Percentiles rank a stretch among this genome's conserved stretches.
phyloP scores from a whole-genome alignment of 75 land plant genomes.

The Cupressus sempervirens region DNA sequence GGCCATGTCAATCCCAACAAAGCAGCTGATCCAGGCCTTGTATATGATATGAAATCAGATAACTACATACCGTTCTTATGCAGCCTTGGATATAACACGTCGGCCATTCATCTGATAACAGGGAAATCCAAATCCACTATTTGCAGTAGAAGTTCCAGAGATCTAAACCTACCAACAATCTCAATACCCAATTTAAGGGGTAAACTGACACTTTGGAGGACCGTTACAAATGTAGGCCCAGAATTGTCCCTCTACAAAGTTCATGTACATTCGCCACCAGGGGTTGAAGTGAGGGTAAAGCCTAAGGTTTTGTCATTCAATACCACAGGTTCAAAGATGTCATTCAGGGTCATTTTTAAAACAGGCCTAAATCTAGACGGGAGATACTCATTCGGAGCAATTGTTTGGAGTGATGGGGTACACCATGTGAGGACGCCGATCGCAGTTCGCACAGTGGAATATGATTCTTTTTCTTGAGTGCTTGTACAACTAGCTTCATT shows the following conservation, averaged over 20 bases:
- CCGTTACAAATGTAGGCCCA: constrained; percentile 60
- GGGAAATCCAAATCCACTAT: constrained; percentile 4
- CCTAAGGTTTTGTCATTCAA: constrained; percentile 45
- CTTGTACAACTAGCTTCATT: not conserved
- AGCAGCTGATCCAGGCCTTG: constrained; percentile 55
- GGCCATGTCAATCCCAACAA: constrained; percentile 56
- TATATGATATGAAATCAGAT: constrained; percentile 35
- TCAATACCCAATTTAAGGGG: constrained; percentile 32
- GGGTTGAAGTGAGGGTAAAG: constrained; percentile 35
- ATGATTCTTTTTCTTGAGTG: not conserved
- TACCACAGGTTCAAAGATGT: constrained; percentile 21
- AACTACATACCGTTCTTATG: constrained; percentile 53
- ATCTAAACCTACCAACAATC: constrained; percentile 66
- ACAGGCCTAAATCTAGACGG: constrained; percentile 25
- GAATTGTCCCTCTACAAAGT: constrained; percentile 38
- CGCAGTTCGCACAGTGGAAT: constrained; percentile 29
- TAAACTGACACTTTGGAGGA: constrained; percentile 27
- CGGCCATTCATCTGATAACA: constrained; percentile 31
- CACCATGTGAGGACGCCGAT: constrained; percentile 56
- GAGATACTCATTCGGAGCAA: constrained; percentile 48
- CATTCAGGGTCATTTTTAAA: constrained; percentile 36
- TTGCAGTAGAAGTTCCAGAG: constrained; percentile 14
- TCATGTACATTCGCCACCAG: constrained; percentile 45
- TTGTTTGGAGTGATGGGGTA: constrained; percentile 48
- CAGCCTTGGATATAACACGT: constrained; percentile 46